Evolutionary conservation across 2,329 filamentous ascomycete species (phyloP).

Genomic region (Fusarium brevicatenulatum): DNA sequence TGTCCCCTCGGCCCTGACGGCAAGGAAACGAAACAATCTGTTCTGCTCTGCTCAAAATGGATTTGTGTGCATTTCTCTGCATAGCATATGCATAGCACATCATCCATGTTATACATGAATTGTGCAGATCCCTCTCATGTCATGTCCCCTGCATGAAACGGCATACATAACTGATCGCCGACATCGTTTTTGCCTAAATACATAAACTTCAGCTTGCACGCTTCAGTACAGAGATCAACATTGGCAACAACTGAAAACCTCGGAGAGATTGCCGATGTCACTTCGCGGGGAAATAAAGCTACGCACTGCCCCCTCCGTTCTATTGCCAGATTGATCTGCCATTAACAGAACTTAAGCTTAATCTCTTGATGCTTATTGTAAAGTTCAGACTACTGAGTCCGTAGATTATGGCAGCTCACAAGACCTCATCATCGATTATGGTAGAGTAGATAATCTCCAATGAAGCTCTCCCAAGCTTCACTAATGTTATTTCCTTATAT

Average conservation of each 20-base stretch:
- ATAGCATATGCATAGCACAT: slow-evolving; percentile 6
- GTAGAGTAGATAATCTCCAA: neutral
- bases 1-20: neutral
- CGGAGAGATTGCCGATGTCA: slow-evolving; percentile 20
- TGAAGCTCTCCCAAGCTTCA: neutral
- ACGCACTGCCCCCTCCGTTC: neutral
- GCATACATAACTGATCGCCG: slow-evolving; percentile 6
- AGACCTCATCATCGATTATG: neutral
- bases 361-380: neutral
- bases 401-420: neutral
- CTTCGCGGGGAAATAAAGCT: neutral
- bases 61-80: slow-evolving; percentile 1
- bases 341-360: neutral
- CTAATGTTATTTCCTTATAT: neutral
- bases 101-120: neutral
- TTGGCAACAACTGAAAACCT: neutral
- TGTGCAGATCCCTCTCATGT: slow-evolving; percentile 3
- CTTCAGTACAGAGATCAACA: slow-evolving; percentile 13
- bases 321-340: neutral
- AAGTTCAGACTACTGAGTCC: neutral
- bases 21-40: neutral
- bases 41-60: neutral
- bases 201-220: slow-evolving; percentile 4
- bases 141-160: slow-evolving; percentile 4
- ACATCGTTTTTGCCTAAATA: slow-evolving; percentile 21